These are phyloP conservation scores for Aspergillus unguis DNA, from an alignment of 2,329 filamentous ascomycete species.

Conservation along the genomic window DNA sequence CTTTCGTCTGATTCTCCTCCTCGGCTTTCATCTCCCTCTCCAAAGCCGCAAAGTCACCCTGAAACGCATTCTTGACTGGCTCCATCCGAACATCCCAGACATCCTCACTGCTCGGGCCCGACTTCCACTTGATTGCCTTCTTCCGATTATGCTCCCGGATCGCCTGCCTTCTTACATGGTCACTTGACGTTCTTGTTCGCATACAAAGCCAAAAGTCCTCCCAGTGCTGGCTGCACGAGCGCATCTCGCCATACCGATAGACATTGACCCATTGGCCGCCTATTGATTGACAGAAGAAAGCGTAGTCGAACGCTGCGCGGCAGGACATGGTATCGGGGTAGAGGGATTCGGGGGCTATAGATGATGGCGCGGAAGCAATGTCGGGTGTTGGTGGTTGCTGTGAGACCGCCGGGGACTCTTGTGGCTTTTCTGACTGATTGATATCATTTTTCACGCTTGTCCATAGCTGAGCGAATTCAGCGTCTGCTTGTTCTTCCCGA, in stretches of 20 bases:
- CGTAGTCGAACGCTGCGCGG: constrained; percentile 82
- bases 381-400: constrained; percentile 3
- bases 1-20: constrained; percentile 36
- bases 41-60: constrained; percentile 43
- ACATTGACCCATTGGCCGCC: constrained; percentile 89
- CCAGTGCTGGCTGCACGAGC: constrained; percentile 80
- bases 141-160: constrained; percentile 66
- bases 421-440: constrained; percentile 11
- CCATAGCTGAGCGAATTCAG: constrained; percentile 54
- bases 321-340: constrained; percentile 85
- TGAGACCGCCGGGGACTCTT: constrained; percentile 12
- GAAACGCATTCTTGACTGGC: constrained; percentile 53
- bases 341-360: constrained; percentile 61
- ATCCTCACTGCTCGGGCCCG: constrained; percentile 77
- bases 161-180: constrained; percentile 56
- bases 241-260: constrained; percentile 78
- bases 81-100: constrained; percentile 75
- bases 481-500: constrained; percentile 50
- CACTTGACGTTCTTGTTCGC: constrained; percentile 66
- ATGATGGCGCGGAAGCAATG: constrained; percentile 22
- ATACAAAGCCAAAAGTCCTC: constrained; percentile 98
- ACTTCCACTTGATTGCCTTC: constrained; percentile 64
- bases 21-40: constrained; percentile 43
- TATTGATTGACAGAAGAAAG: constrained; percentile 89
- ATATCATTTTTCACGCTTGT: constrained; percentile 46